phyloP scores from a whole-genome alignment of 192 early-diverging fungal genomes.

The Backusella tarrabulga region DNA sequence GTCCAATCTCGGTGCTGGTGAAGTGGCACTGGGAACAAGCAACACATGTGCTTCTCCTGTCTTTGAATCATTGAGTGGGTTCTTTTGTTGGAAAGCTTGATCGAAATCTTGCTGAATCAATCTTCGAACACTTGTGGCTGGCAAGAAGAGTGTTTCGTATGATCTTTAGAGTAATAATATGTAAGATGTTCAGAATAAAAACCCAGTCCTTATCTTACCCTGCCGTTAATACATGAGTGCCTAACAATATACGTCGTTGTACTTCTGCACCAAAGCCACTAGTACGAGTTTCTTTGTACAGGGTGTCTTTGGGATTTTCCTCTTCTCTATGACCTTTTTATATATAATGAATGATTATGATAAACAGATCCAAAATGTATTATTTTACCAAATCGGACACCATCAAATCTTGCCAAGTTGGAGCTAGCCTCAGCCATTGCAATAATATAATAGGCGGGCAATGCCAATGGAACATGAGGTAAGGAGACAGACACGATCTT shows the following conservation, averaged over 20 bases:
- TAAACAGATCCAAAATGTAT: background rate
- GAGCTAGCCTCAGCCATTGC: slow-evolving; percentile 90
- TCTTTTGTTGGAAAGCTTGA: slow-evolving; percentile 60
- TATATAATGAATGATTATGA: background rate
- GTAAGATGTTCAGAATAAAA: no score
- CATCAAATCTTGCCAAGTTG: slow-evolving; percentile 88
- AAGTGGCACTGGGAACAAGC: slow-evolving; percentile 75
- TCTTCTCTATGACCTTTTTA: slow-evolving; percentile 39
- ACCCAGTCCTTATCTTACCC: slow-evolving; percentile 42
- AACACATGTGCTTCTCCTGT: slow-evolving; percentile 53
- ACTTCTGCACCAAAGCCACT: slow-evolving; percentile 82
- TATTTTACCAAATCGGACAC: slow-evolving; percentile 74
- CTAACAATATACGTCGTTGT: slow-evolving; percentile 78
- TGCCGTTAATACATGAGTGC: slow-evolving; percentile 81
- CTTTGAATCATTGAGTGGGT: slow-evolving; percentile 43
- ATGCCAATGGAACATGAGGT: slow-evolving; percentile 64
- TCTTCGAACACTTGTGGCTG: slow-evolving; percentile 82
- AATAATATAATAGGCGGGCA: slow-evolving; percentile 86
- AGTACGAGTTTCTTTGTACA: slow-evolving; percentile 64
- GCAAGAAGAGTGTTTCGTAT: slow-evolving; percentile 68
- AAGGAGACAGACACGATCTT: slow-evolving; percentile 67
- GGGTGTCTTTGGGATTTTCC: slow-evolving; percentile 11
- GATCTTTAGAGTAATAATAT: slow-evolving; percentile 42
- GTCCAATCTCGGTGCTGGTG: slow-evolving; percentile 60
- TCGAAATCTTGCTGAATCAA: slow-evolving; percentile 81